Evolutionary conservation across 345 rosid genomes (phyloP).

Genomic region (Sisymbrium altissimum): DNA sequence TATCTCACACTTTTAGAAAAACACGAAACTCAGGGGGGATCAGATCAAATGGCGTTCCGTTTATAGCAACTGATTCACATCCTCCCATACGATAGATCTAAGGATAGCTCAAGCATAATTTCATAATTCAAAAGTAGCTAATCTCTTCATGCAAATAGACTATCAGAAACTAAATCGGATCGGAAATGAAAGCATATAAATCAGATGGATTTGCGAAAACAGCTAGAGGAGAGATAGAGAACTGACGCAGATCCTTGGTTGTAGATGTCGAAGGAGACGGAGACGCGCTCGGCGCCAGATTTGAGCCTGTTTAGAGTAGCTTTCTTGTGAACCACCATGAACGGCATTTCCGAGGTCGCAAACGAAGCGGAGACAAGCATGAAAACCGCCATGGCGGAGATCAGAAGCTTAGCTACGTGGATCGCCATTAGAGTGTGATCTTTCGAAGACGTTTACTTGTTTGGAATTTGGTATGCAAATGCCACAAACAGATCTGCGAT

Average conservation of each 20-base stretch:
- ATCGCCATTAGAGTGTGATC: constrained; percentile 23
- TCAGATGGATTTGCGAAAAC: not conserved
- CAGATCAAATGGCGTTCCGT: constrained; percentile 5
- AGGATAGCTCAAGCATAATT: not conserved
- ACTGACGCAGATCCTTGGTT: constrained; percentile 91
- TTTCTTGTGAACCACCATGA: constrained; percentile 92
- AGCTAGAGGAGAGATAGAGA: not conserved
- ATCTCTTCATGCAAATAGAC: constrained; percentile 14
- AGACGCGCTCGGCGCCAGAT: constrained; percentile 85
- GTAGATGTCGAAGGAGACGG: constrained; percentile 78
- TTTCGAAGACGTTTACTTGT: not conserved
- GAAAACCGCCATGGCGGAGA: constrained; percentile 40
- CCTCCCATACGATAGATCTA: constrained; percentile 12
- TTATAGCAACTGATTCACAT: not conserved
- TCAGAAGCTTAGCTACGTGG: constrained; percentile 30
- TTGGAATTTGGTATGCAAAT: constrained; percentile 8
- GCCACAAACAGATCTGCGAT: constrained; percentile 29
- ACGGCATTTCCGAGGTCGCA: constrained; percentile 71
- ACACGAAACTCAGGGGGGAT: not conserved
- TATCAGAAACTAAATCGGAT: not conserved
- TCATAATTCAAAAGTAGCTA: not conserved
- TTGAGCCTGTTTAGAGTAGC: constrained; percentile 74
- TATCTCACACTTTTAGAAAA: not conserved
- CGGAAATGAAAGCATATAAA: constrained; percentile 6
- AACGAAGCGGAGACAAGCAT: constrained; percentile 48